These are phyloP conservation scores for Phytophthora cryptogea DNA, from an alignment of 352 stramenopile genomes.

Conservation along the genomic window DNA sequence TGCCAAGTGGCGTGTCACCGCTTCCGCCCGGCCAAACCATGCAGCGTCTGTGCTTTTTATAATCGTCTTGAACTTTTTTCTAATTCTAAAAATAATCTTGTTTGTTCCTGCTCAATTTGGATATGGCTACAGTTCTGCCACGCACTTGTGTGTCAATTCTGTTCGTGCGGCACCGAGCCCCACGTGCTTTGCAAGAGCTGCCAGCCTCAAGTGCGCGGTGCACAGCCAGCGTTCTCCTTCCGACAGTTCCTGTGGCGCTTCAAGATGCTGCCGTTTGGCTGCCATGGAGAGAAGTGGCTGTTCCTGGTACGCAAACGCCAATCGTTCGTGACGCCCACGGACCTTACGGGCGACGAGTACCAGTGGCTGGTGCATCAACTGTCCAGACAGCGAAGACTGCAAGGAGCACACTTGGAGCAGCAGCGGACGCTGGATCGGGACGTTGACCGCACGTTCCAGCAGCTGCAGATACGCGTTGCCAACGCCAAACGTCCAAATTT, in stretches of 20 bases:
- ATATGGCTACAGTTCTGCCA: conserved; percentile 42
- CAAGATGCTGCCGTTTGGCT: conserved; percentile 55
- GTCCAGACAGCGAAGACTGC: conserved; percentile 22
- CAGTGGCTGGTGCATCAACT: conserved; percentile 38
- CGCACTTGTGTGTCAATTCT: conserved; percentile 47
- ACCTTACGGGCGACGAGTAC: conserved; percentile 41
- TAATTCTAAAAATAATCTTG: conserved; percentile 5
- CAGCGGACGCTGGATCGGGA: conserved; percentile 49
- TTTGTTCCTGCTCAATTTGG: conserved; percentile 13
- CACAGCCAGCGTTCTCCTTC: conserved; percentile 46
- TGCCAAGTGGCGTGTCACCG: conserved; percentile 49
- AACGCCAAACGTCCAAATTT: conserved; percentile 29
- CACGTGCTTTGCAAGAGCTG: conserved; percentile 47
- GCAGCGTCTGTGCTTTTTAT: conserved; percentile 39
- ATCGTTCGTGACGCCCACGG: conserved; percentile 33
- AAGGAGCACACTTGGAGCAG: conserved; percentile 30
- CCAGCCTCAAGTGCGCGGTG: conserved; percentile 43
- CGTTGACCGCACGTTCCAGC: conserved; percentile 52
- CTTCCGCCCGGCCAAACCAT: conserved; percentile 41
- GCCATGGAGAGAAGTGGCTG: conserved; percentile 55
- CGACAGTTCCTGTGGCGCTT: conserved; percentile 50
- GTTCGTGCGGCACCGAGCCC: conserved; percentile 36
- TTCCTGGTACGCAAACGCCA: conserved; percentile 45
- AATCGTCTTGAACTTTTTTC: conserved; percentile 12
- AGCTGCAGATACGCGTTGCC: conserved; percentile 32